Conservation (phyloP, 75 land plant genomes). For the Chamaecyparis obtusa region DNA sequence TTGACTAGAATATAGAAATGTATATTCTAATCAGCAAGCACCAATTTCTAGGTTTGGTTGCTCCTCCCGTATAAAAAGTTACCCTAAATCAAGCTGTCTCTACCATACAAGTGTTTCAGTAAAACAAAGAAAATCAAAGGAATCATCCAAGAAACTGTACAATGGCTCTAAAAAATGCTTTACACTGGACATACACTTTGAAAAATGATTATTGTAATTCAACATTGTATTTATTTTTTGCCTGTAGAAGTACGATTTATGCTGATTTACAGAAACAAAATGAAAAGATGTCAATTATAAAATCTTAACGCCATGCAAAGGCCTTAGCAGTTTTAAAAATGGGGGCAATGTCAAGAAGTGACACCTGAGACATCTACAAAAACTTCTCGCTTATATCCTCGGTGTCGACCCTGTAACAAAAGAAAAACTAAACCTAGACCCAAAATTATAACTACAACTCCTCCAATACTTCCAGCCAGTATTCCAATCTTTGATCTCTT, state of each 20-base stretch:
- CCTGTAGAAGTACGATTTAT: not conserved
- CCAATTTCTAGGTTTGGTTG: not conserved
- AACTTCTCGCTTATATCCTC: slow-evolving; percentile 48
- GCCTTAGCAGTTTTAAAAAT: not conserved
- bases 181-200: not conserved
- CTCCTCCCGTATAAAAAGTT: too few species aligned
- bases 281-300: not conserved
- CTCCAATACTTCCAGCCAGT: slow-evolving; percentile 40
- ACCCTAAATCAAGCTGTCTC: not conserved
- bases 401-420: slow-evolving; percentile 37
- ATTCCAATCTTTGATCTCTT: slow-evolving; percentile 32
- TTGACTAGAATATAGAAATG: too few species aligned
- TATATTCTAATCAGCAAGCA: not conserved
- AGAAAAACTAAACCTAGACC: slow-evolving; percentile 22
- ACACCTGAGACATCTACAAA: slow-evolving; percentile 83
- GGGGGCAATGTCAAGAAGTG: slow-evolving; percentile 1
- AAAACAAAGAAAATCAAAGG: not conserved
- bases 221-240: not conserved
- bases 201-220: not conserved
- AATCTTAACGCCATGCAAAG: not conserved
- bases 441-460: slow-evolving; percentile 20
- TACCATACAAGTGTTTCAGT: not conserved
- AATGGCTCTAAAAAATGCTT: not conserved
- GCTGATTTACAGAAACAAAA: not conserved
- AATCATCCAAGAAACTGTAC: not conserved